Evolutionary conservation across 179 eudicot species (phyloP), one percentile per base, ranked within the genome.

Genomic region (Beta corolliflora): DNA sequence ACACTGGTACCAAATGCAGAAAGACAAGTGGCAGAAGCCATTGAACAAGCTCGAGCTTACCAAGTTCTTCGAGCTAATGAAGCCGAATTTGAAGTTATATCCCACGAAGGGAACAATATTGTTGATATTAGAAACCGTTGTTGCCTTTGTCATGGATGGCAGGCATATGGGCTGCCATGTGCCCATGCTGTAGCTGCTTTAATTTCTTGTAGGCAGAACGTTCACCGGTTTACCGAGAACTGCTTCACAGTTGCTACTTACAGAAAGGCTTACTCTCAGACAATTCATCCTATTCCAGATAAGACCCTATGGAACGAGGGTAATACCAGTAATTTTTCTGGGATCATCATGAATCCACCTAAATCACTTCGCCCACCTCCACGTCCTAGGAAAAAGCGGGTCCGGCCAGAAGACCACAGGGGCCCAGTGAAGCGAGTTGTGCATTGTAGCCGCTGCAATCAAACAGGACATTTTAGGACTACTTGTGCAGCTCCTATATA

Each of bases 121-220:
- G 95, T 93, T 7, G 97, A 93, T 68, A 90, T 93, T 7, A 83
- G 92, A 71, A 91, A 85, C 68, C 89, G 95, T 9, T 86, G 91
- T 71, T 93, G 97, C 61, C 88, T 88, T 8, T 93, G 97, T 73
- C 85, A 90, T 36, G 91, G 97, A 46, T 93, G 95, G 97, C 97
- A 91, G 83, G 88, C 92, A 60, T 86, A 90, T 50, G 95, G 97
- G 50, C 55, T 93, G 73, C 95, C 97, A 5, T 93, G 97, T 85
- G 89, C 97, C 14, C 95, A 93, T 78, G 97, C 97, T 9, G 95
- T 91, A 11, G 92, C 95, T 2, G 97, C 97, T n/a, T 85, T 93
- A 25, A 89, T 91, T 61, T 93, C 94, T 19, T 93, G 97, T 70
- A 78, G 97, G 69, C 97, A 91, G 84, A 93, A 93, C 63, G 95